Evolutionary conservation across 768 basidiomycete genomes (phyloP).

Genomic region (Boletus sp.): DNA sequence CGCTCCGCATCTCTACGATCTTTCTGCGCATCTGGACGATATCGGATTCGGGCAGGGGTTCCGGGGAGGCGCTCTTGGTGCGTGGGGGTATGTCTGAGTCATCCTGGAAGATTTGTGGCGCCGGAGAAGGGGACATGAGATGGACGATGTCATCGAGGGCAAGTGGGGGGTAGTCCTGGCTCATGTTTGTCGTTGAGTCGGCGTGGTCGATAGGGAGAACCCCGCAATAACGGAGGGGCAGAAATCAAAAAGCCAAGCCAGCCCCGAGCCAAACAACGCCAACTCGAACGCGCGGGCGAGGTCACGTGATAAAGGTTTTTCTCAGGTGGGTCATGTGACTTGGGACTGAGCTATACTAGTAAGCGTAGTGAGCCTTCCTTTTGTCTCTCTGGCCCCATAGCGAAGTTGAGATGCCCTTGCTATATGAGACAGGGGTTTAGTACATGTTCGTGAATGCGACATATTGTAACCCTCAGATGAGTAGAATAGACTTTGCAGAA

Average conservation of each 20-base stretch:
- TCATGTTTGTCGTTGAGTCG: conserved; percentile 20
- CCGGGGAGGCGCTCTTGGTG: conserved; percentile 29
- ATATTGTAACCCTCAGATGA: background rate
- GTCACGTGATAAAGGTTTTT: conserved; percentile 33
- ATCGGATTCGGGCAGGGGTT: conserved; percentile 45
- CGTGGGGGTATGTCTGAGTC: conserved; percentile 20
- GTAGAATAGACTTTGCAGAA: background rate
- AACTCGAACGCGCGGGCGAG: conserved; percentile 33
- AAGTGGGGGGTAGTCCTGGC: conserved; percentile 38
- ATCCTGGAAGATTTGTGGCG: conserved; percentile 23
- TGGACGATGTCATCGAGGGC: conserved; percentile 57
- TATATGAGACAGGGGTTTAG: background rate
- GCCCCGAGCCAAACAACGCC: conserved; percentile 27
- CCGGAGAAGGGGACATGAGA: conserved; percentile 49
- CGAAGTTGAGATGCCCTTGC: background rate
- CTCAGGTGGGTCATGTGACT: conserved; percentile 25
- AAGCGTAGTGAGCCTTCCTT: no score
- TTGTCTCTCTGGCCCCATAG: no score
- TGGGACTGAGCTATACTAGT: no score
- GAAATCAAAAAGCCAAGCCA: conserved; percentile 32
- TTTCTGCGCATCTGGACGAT: conserved; percentile 46
- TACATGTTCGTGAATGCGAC: background rate
- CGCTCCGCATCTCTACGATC: conserved; percentile 42
- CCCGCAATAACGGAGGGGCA: conserved; percentile 7
- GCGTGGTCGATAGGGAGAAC: background rate